A percentile compares a stretch with the other conserved stretches of the same genome.
Evolutionary conservation across 139 green algal species (phyloP).

Genomic region (Chlorella sp.): DNA sequence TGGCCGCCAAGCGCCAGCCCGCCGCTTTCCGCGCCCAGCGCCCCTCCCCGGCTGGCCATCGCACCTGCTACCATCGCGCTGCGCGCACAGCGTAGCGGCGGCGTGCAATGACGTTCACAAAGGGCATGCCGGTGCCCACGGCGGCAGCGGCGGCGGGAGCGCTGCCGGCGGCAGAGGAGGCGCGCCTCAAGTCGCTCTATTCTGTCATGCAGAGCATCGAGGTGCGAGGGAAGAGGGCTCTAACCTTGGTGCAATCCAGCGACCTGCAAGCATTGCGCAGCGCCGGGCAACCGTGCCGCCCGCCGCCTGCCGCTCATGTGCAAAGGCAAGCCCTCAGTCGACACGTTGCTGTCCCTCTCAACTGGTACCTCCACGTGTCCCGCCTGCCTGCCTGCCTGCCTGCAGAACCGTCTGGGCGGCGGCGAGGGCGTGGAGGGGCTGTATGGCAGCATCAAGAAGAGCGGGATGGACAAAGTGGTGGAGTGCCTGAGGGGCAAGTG

Average conservation of each 20-base stretch:
- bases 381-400: not conserved
- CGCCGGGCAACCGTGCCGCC: no score
- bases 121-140: not conserved
- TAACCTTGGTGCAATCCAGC: not conserved
- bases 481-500: slow-evolving; percentile 70
- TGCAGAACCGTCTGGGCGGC: slow-evolving; percentile 86
- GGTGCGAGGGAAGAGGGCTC: slow-evolving; percentile 32
- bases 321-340: not conserved
- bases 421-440: slow-evolving; percentile 93
- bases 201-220: slow-evolving; percentile 69
- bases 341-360: no score
- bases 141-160: not conserved
- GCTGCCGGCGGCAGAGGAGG: not conserved
- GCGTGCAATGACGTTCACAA: not conserved
- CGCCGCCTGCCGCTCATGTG: no score
- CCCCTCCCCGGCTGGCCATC: not conserved
- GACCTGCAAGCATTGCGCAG: no score
- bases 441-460: slow-evolving; percentile 86
- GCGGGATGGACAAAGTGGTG: slow-evolving; percentile 81
- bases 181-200: slow-evolving; percentile 58
- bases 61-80: not conserved
- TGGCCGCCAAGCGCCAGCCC: not conserved
- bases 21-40: not conserved
- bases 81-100: not conserved
- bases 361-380: no score